Base-by-base conservation (phyloP, 352 stramenopile genomes). In the Globisporangium barbulae region DNA sequence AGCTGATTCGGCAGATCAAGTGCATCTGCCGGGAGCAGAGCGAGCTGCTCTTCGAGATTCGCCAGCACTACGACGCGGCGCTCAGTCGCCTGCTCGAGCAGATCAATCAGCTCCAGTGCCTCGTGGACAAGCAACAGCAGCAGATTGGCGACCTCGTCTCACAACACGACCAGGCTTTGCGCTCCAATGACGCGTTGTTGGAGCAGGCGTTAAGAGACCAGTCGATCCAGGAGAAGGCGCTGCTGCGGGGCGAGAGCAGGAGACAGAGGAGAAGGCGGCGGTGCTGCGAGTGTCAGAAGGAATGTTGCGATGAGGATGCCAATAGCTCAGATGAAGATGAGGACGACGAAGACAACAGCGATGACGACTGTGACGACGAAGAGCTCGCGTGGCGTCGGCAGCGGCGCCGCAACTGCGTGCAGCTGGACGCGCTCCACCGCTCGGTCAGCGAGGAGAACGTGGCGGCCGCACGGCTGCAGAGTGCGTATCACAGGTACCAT, bases 1-100 rank as follows among this genome's bases (percentile, higher is more conserved):
- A 94, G 63, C 69, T 94, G 25, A 79, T 71, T 25, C 76, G 83
- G 3, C 85, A 94, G 59, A 86, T 91, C 57, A 81, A 83, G 59
- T 92, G 68, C 50, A 87, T 91, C 59, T 92, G 83, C 64, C 82
- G 77, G 48, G 85, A 94, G 67, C 85, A 94, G 58, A 88, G 82
- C 59, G 81, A 89, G 48, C 62, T 92, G 10, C 59, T 92, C 19
- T 53, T 69, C n/a, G 81, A 90, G 48, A 83, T 90, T 22, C 74
- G 77, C 1, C 61, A 69, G 12, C 75, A 72, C 25, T 89, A 90
- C 60, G 76, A 89, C 53, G 65, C 67, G 9, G 70, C 65, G 5
- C 50, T 86, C 10, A 13, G 41, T 13, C 73, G 72, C 0, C 31
- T 78, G 37, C 55, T 81, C 12, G 41, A 59, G 8, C 68, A 74